phyloP scores from a whole-genome alignment of 2,329 filamentous ascomycete species.

The Colletotrichum plurivorum region DNA sequence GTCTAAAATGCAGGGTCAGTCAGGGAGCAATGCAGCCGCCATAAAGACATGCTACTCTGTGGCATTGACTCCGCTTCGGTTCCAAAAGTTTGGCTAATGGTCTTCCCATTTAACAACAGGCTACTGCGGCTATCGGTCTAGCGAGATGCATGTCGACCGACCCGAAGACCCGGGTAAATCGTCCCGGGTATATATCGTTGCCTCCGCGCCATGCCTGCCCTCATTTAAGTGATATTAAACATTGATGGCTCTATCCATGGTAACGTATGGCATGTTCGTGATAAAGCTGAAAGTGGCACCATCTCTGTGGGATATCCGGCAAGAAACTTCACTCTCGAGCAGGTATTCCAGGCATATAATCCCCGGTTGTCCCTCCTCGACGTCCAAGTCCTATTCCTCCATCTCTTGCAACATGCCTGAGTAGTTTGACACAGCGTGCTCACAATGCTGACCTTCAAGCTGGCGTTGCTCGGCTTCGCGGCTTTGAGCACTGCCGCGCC shows the following conservation, averaged over 20 bases:
- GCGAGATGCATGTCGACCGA: background rate
- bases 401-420: background rate
- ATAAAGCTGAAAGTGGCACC: background rate
- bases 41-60: background rate
- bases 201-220: background rate
- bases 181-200: background rate
- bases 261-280: background rate
- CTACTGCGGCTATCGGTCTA: background rate
- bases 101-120: too few species aligned
- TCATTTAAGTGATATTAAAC: background rate
- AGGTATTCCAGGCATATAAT: too few species aligned
- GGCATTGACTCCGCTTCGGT: background rate
- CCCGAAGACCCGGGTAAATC: conserved; percentile 8
- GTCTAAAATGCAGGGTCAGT: background rate
- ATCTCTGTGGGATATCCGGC: too few species aligned
- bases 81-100: background rate
- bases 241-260: background rate
- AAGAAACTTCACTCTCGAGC: too few species aligned
- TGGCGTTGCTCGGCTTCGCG: conserved; percentile 11
- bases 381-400: background rate
- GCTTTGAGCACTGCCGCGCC: conserved; percentile 24
- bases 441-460: conserved; percentile 1
- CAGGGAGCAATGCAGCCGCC: background rate
- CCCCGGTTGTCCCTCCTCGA: background rate
- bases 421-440: background rate